phyloP scores from a whole-genome alignment of 176 grass and related monocot genomes.

The Raddia distichophylla region DNA sequence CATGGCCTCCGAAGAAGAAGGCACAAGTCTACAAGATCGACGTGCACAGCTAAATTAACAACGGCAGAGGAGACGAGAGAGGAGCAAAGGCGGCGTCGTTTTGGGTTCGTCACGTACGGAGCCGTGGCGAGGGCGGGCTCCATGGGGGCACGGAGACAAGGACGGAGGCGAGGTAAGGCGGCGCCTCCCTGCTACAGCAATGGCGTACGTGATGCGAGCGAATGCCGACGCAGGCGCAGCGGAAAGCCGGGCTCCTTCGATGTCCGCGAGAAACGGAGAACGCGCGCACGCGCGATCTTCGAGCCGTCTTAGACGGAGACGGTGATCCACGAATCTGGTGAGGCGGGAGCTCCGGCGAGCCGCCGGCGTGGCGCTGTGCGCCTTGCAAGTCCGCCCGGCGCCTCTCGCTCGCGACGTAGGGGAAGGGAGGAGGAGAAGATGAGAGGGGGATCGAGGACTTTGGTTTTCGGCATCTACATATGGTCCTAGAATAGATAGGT shows the following conservation, averaged over 20 bases:
- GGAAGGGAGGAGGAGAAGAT: neutral
- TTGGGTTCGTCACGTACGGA: neutral
- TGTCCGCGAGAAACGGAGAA: neutral
- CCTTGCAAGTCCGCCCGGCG: neutral
- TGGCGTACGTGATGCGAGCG: neutral
- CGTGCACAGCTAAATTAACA: neutral
- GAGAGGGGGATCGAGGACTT: neutral
- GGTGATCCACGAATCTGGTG: neutral
- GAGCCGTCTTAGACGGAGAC: neutral
- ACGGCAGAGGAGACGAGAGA: neutral
- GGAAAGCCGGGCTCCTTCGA: conserved; percentile 1
- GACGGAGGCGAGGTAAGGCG: conserved; percentile 1
- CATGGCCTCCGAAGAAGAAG: conserved; percentile 19
- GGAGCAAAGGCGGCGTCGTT: neutral
- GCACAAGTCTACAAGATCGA: neutral
- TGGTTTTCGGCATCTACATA: too few relatives aligned
- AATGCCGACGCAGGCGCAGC: neutral
- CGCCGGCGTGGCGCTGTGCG: neutral
- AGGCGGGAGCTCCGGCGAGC: neutral
- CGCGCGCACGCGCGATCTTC: neutral
- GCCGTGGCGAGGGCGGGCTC: neutral
- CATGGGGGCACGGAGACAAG: neutral
- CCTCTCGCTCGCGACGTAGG: neutral
- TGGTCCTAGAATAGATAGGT: too few relatives aligned
- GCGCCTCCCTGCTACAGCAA: conserved; percentile 5